phyloP scores from a whole-genome alignment of 352 stramenopile genomes.

The Plasmopara halstedii region DNA sequence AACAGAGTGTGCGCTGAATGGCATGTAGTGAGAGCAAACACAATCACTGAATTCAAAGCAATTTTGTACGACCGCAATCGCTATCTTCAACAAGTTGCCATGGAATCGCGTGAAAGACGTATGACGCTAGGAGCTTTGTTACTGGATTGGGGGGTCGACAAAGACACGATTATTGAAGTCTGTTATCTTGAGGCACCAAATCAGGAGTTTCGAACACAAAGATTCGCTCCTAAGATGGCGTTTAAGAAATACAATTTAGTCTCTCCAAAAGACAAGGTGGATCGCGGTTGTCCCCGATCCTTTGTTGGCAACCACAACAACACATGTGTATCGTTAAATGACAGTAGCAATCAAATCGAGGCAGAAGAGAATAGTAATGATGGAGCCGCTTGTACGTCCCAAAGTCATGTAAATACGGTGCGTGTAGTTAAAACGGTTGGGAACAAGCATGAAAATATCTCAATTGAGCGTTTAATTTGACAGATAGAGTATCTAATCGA shows the following conservation, averaged over 20 bases:
- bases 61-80: slow-evolving; percentile 16
- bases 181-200: slow-evolving; percentile 20
- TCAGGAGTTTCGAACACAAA: not conserved
- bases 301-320: not conserved
- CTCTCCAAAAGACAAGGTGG: slow-evolving; percentile 9
- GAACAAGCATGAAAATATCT: not conserved
- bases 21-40: slow-evolving; percentile 12
- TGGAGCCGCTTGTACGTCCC: slow-evolving; percentile 1
- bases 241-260: slow-evolving; percentile 5
- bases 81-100: slow-evolving; percentile 29
- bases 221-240: not conserved
- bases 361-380: slow-evolving; percentile 12
- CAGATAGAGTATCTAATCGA: slow-evolving; percentile 58
- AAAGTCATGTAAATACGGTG: slow-evolving; percentile 38
- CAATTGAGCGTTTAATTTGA: not conserved
- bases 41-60: slow-evolving; percentile 13
- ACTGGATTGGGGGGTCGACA: slow-evolving; percentile 44
- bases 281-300: slow-evolving; percentile 2
- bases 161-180: slow-evolving; percentile 45
- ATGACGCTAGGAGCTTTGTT: slow-evolving; percentile 40
- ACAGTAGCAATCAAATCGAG: slow-evolving; percentile 5
- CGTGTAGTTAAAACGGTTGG: not conserved
- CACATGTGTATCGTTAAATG: not conserved
- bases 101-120: slow-evolving; percentile 31
- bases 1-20: not conserved